A percentile compares a stretch with the other conserved stretches of the same genome.
These are phyloP conservation scores for Paraconiothyrium brasiliense DNA, from an alignment of 2,329 filamentous ascomycete genomes.

Conservation along the genomic window DNA sequence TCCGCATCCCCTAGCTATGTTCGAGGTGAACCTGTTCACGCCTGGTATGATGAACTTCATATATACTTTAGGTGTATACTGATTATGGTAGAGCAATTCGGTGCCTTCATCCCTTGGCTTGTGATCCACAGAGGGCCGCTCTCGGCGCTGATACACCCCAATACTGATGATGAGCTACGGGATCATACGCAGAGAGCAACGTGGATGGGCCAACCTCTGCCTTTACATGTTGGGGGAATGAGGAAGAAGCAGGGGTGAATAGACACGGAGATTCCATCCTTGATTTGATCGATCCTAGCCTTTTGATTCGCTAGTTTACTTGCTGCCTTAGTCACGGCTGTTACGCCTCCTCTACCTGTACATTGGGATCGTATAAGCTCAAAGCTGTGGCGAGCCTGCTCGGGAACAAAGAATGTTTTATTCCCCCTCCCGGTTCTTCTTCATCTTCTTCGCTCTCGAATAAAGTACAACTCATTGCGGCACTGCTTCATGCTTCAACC, in stretches of 20 bases:
- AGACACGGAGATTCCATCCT: too few species aligned
- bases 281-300: background rate
- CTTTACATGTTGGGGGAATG: slow-evolving; percentile 66
- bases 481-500: slow-evolving; percentile 29
- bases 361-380: background rate
- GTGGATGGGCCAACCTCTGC: slow-evolving; percentile 76
- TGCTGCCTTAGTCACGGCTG: background rate
- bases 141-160: slow-evolving; percentile 83
- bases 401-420: background rate
- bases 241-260: slow-evolving; percentile 36
- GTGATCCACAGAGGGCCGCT: slow-evolving; percentile 82
- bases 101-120: slow-evolving; percentile 87
- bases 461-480: background rate
- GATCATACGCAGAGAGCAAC: slow-evolving; percentile 75
- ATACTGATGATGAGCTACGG: slow-evolving; percentile 70
- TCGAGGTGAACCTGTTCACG: slow-evolving; percentile 88
- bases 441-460: background rate
- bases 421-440: background rate
- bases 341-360: background rate
- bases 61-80: slow-evolving; percentile 1
- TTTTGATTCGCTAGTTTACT: background rate
- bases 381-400: background rate
- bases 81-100: slow-evolving; percentile 72
- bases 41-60: slow-evolving; percentile 56
- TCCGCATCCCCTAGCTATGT: slow-evolving; percentile 87